Percentiles rank a stretch among this genome's conserved stretches.
Conservation (phyloP, 176 grass and related monocot species). For the Triticum urartu region DNA sequence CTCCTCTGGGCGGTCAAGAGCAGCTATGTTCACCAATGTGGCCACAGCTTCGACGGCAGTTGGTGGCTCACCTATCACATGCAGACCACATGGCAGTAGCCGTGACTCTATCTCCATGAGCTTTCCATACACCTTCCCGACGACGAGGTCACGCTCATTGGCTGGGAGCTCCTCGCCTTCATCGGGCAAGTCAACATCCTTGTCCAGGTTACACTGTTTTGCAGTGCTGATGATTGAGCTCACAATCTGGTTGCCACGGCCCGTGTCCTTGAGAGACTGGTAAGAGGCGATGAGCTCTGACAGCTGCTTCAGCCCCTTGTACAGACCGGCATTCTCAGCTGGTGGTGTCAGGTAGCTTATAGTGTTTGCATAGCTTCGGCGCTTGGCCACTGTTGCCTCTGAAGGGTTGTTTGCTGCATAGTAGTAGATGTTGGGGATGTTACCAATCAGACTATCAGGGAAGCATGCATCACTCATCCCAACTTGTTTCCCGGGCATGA, state of each 20-base stretch:
- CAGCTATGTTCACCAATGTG: conserved; percentile 92
- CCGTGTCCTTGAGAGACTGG: conserved; percentile 96
- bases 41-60: conserved; percentile 92
- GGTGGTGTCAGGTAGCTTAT: conserved; percentile 98
- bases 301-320: conserved; percentile 99
- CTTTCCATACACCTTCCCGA: conserved; percentile 95
- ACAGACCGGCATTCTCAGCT: conserved; percentile 94
- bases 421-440: conserved; percentile 98
- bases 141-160: conserved; percentile 69
- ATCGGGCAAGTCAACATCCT: conserved; percentile 85
- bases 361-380: conserved; percentile 96
- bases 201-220: conserved; percentile 96
- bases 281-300: conserved; percentile 96
- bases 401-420: conserved; percentile 99
- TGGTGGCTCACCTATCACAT: conserved; percentile 97
- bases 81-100: conserved; percentile 88
- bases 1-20: conserved; percentile 89
- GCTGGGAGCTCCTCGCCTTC: conserved; percentile 79
- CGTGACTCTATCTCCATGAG: conserved; percentile 98
- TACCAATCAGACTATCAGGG: conserved; percentile 95
- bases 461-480: conserved; percentile 97
- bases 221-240: conserved; percentile 95
- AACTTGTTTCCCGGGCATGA: conserved; percentile 99
- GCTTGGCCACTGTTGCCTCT: conserved; percentile 92
- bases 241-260: conserved; percentile 86